phyloP scores from a whole-genome alignment of 2,329 filamentous ascomycete genomes.

The Aspergillus tubingensis region DNA sequence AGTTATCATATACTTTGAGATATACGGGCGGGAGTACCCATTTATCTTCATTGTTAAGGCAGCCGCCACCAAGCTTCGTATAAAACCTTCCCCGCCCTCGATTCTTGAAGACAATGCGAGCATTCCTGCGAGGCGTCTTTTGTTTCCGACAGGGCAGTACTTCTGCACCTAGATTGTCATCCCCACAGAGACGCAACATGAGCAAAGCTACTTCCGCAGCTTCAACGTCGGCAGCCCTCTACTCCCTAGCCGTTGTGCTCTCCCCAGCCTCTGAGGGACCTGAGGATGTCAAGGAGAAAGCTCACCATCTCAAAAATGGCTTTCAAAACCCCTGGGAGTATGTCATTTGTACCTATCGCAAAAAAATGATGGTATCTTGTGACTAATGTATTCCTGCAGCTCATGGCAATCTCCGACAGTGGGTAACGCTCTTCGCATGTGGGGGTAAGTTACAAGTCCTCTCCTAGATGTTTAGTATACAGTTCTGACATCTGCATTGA shows the following conservation, averaged over 20 bases:
- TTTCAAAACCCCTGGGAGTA: constrained; percentile 51
- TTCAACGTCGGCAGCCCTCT: constrained; percentile 41
- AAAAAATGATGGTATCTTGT: neutral
- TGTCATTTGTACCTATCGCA: too few species aligned
- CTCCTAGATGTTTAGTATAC: neutral
- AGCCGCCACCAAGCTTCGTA: neutral
- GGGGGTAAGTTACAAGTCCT: constrained; percentile 20
- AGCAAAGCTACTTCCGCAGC: constrained; percentile 17
- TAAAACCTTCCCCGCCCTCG: neutral
- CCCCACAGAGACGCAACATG: constrained; percentile 35
- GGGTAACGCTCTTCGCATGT: constrained; percentile 1
- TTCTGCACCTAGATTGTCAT: constrained; percentile 13
- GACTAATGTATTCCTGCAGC: constrained; percentile 11
- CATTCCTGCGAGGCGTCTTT: constrained; percentile 21
- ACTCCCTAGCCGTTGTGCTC: constrained; percentile 44
- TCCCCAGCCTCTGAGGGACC: constrained; percentile 37
- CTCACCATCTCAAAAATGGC: constrained; percentile 41
- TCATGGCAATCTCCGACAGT: constrained; percentile 22
- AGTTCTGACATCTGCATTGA: neutral
- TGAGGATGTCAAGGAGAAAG: constrained; percentile 43
- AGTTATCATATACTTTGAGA: neutral
- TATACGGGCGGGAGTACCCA: neutral
- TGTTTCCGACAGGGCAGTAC: constrained; percentile 23
- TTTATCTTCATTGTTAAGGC: neutral
- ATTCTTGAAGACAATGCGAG: constrained; percentile 9